phyloP scores from a whole-genome alignment of 352 stramenopile species.

The Elongisporangium undulatum region DNA sequence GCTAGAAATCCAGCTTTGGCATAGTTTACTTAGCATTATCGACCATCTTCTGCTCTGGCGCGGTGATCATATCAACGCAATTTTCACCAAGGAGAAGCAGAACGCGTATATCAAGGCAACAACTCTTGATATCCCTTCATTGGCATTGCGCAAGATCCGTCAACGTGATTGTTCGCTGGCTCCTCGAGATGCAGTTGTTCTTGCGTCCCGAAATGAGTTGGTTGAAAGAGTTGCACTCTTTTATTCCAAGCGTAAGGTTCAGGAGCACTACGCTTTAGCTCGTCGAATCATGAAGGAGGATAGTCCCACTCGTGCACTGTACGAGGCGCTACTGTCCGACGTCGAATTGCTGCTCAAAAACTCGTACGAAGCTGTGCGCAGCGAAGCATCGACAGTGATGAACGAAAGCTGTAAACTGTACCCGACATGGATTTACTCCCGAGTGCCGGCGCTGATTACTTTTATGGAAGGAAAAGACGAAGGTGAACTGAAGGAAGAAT shows the following conservation, averaged over 20 bases:
- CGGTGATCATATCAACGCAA: slow-evolving; percentile 36
- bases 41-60: slow-evolving; percentile 51
- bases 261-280: slow-evolving; percentile 60
- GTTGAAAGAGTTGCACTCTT: slow-evolving; percentile 65
- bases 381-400: slow-evolving; percentile 33
- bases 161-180: slow-evolving; percentile 8
- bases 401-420: slow-evolving; percentile 50
- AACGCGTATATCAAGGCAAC: slow-evolving; percentile 49
- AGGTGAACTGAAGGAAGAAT: slow-evolving; percentile 32
- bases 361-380: slow-evolving; percentile 48
- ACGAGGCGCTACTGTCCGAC: slow-evolving; percentile 41
- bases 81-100: slow-evolving; percentile 41
- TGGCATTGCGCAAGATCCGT: slow-evolving; percentile 24
- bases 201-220: slow-evolving; percentile 64
- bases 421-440: slow-evolving; percentile 42
- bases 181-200: slow-evolving; percentile 16
- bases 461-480: slow-evolving; percentile 31
- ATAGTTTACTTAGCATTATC: slow-evolving; percentile 36
- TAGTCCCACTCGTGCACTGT: slow-evolving; percentile 16
- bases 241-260: slow-evolving; percentile 47
- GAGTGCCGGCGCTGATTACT: slow-evolving; percentile 34
- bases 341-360: slow-evolving; percentile 51
- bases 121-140: slow-evolving; percentile 44
- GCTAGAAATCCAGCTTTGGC: slow-evolving; percentile 56
- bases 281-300: slow-evolving; percentile 27